A percentile compares a stretch with the other conserved stretches of the same genome.
Conservation (phyloP, 2,329 filamentous ascomycete genomes). For the Botrytis sinoallii region DNA sequence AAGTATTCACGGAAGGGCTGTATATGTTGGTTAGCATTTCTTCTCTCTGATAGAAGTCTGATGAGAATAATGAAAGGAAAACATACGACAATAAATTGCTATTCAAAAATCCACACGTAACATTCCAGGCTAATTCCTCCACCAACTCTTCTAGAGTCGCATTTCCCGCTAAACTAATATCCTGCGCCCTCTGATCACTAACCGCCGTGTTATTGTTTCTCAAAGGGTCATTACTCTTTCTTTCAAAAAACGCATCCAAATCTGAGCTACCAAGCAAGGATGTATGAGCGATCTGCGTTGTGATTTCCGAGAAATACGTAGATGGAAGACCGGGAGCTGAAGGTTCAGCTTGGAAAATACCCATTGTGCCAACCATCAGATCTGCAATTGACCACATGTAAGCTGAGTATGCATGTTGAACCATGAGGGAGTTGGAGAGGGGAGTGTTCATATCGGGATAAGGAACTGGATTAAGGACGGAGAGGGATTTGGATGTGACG, state of each 20-base stretch:
- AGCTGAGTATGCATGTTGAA: slow-evolving; percentile 25
- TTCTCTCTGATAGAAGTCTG: neutral
- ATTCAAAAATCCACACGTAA: neutral
- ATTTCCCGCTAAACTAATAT: neutral
- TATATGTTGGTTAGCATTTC: neutral
- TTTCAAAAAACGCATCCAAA: slow-evolving; percentile 25
- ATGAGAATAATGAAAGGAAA: neutral
- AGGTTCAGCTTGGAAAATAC: slow-evolving; percentile 11
- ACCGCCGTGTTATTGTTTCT: neutral
- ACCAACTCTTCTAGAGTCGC: neutral
- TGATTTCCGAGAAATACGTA: slow-evolving; percentile 22
- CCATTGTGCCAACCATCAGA: slow-evolving; percentile 25
- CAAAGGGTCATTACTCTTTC: neutral
- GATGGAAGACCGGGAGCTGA: slow-evolving; percentile 4
- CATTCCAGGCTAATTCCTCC: neutral
- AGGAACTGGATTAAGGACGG: slow-evolving; percentile 3
- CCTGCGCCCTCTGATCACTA: neutral
- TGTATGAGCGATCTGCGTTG: slow-evolving; percentile 22
- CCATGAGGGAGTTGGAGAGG: slow-evolving; percentile 4
- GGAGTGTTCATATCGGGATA: slow-evolving; percentile 18
- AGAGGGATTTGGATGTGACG: slow-evolving; percentile 10
- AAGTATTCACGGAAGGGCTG: neutral
- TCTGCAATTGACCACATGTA: slow-evolving; percentile 24
- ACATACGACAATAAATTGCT: neutral
- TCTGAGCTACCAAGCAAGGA: slow-evolving; percentile 25